Evolutionary conservation across 495 filamentous ascomycete species (phyloP).

Genomic region (Umbilicaria muhlenbergii): DNA sequence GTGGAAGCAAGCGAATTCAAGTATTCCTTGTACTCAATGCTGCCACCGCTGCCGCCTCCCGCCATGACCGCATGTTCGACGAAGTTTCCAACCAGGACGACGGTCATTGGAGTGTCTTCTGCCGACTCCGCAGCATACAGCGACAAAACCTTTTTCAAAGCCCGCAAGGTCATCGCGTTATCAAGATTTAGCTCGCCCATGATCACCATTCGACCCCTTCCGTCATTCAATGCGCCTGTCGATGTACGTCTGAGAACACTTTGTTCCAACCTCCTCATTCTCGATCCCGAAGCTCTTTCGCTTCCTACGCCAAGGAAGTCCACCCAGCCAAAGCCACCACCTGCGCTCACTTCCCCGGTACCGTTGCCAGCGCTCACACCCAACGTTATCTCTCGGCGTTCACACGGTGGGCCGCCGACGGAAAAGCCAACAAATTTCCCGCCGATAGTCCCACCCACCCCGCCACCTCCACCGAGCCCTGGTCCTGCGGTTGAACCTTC

Average conservation of each 20-base stretch:
- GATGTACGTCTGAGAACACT: constrained; percentile 15
- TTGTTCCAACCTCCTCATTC: constrained; percentile 62
- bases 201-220: constrained; percentile 43
- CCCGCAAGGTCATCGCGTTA: constrained; percentile 56
- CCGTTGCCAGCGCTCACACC: constrained; percentile 43
- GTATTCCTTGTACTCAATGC: constrained; percentile 87
- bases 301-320: constrained; percentile 89
- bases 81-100: constrained; percentile 79
- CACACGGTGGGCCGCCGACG: constrained; percentile 77
- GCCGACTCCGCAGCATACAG: constrained; percentile 47
- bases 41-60: constrained; percentile 47
- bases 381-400: constrained; percentile 63
- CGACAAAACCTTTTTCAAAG: constrained; percentile 57
- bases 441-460: constrained; percentile 76
- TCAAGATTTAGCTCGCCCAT: constrained; percentile 78
- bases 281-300: constrained; percentile 65
- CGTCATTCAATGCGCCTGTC: constrained; percentile 18
- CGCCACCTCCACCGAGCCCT: constrained; percentile 55
- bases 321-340: constrained; percentile 85
- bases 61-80: constrained; percentile 55
- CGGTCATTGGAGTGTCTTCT: constrained; percentile 55
- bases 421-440: constrained; percentile 80
- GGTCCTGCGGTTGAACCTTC: constrained; percentile 53
- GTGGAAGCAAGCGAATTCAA: constrained; percentile 75
- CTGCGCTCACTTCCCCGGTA: constrained; percentile 40